Evolutionary conservation across 2,329 filamentous ascomycete species (phyloP).

Genomic region (Verruconis gallopava): DNA sequence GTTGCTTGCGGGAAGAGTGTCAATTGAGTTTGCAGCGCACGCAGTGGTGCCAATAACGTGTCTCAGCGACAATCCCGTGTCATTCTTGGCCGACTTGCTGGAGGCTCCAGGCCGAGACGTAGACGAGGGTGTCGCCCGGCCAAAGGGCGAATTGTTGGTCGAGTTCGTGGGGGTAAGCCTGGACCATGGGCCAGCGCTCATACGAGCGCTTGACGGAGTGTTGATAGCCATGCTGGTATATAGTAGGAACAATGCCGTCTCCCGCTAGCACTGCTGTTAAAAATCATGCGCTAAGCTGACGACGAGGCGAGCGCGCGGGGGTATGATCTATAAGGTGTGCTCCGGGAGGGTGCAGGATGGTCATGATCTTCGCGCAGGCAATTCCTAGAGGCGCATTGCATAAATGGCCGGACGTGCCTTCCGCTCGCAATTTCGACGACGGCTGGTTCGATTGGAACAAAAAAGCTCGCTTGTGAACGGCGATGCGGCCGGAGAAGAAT

Average conservation of each 20-base stretch:
- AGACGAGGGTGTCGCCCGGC: neutral
- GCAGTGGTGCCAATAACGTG: conserved; percentile 88
- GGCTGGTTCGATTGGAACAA: neutral
- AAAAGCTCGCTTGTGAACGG: too few relatives aligned
- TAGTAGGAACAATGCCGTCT: too few relatives aligned
- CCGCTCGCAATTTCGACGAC: neutral
- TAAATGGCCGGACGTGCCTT: too few relatives aligned
- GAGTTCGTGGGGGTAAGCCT: conserved; percentile 60
- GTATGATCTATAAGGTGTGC: too few relatives aligned
- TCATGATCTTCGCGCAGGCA: too few relatives aligned
- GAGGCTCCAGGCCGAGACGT: conserved; percentile 34
- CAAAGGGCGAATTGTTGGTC: conserved; percentile 38
- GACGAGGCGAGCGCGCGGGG: too few relatives aligned
- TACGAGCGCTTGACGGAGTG: conserved; percentile 26
- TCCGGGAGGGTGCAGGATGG: too few relatives aligned
- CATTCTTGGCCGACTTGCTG: conserved; percentile 33
- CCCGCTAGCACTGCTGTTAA: too few relatives aligned
- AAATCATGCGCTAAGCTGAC: too few relatives aligned
- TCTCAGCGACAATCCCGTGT: conserved; percentile 52
- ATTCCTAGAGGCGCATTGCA: too few relatives aligned
- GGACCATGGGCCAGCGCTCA: conserved; percentile 25
- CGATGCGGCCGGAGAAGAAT: too few relatives aligned
- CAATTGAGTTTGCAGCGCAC: conserved; percentile 71
- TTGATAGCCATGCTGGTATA: conserved; percentile 1
- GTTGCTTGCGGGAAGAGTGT: conserved; percentile 55